Base-by-base conservation (phyloP, 2,329 filamentous ascomycete species). In the Plenodomus lindquistii region DNA sequence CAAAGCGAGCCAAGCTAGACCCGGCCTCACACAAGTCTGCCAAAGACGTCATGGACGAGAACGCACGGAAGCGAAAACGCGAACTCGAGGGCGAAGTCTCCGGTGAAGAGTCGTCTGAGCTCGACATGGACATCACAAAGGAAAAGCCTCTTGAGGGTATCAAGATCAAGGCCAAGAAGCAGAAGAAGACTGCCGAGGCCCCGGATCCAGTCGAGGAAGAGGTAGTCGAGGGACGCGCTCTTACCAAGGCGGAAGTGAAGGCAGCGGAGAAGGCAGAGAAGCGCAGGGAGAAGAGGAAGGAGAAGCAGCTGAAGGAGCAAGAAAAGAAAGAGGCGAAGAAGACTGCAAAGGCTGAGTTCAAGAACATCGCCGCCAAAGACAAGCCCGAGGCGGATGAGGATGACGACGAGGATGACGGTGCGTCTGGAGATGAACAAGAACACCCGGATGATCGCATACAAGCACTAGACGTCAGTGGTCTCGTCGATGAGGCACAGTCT, bases 31-130 rank as follows among this genome's bases (percentile, higher is more conserved):
- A 87, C 58, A 94, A 95, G 78, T 94, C 85, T 57, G 93, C 91
- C 52, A 93, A 96, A 72, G 92, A 97, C 72, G 85, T 97, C 53
- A 87, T 96, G 84, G 91, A 95, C 60, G 92, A 96, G 59, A 91
- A 89, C 46, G 82, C 82, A 44, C 76, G 76, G 63, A 96, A 96
- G 78, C 84, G 91, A 50, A 96, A 79, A 65, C 72, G 77, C 21
- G 76, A 96, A 76, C 79, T 88, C 21, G 83, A 85, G 44, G 84
- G 87, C 55, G 75, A 85, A 22, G 50, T 57, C n/a, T 65, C 60
- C 3, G 60, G 56, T 42, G 56, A 56, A 20, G 56, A 56, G 36
- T 67, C 66, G 24, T 70, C 66, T 18, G 70, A 71, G 37, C 56
- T 67, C 11, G 66, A 70, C 51, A 61, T 70, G 48, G 62, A 69